These are phyloP conservation scores for Pyrus communis DNA, from an alignment of 306 rosid genomes.

Conservation along the genomic window DNA sequence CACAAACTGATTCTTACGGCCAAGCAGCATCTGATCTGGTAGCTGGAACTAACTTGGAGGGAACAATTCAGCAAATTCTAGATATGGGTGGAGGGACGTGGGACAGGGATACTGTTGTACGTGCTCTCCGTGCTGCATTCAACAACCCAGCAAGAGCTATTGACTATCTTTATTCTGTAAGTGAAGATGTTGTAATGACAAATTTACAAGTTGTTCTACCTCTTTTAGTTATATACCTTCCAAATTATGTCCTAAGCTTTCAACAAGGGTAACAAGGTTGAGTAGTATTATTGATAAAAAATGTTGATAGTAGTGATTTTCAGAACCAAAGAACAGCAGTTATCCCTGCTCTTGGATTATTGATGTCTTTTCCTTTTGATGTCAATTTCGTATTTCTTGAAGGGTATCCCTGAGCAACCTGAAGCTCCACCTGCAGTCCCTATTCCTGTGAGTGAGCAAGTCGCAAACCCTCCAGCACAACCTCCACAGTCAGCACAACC, in stretches of 20 bases:
- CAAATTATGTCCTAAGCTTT: not conserved
- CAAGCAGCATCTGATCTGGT: conserved; percentile 87
- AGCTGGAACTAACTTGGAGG: conserved; percentile 82
- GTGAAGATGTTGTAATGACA: conserved; percentile 22
- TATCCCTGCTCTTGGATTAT: not conserved
- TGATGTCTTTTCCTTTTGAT: not conserved
- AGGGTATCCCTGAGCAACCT: conserved; percentile 96
- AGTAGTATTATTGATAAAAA: not conserved
- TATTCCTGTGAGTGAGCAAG: conserved; percentile 45
- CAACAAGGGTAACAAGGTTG: not conserved
- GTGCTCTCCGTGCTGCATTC: conserved; percentile 89
- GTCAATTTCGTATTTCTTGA: conserved; percentile 1
- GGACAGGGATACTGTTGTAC: conserved; percentile 85
- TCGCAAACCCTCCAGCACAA: conserved; percentile 39
- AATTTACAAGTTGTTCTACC: not conserved
- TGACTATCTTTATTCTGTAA: conserved; percentile 82
- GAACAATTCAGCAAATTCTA: conserved; percentile 67
- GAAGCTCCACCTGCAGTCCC: conserved; percentile 54
- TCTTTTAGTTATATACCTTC: not conserved
- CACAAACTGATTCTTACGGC: conserved; percentile 52
- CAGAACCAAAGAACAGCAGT: not conserved
- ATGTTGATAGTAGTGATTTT: not conserved
- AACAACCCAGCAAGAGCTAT: conserved; percentile 96
- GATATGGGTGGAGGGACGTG: conserved; percentile 91
- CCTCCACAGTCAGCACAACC: conserved; percentile 64